Conservation (phyloP, 768 basidiomycete species). For the Phaeotremella fagi region DNA sequence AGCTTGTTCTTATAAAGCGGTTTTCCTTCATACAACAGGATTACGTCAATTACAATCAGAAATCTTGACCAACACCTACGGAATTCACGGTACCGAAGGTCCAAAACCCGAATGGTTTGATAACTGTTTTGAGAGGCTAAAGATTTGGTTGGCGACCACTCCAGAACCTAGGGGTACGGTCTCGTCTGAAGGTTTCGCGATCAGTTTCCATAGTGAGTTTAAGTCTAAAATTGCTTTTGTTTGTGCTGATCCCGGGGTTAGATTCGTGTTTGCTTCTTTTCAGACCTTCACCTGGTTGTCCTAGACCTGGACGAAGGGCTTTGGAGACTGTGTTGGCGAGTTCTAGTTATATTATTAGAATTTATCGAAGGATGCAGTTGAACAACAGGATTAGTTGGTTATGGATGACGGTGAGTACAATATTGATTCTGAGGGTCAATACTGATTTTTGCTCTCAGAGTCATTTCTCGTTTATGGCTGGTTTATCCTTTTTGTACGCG, state of each 20-base stretch:
- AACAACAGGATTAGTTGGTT: slow-evolving; percentile 49
- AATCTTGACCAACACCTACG: slow-evolving; percentile 45
- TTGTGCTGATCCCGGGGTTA: slow-evolving; percentile 6
- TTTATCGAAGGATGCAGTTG: slow-evolving; percentile 47
- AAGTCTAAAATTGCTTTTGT: background rate
- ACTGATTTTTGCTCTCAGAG: slow-evolving; percentile 25
- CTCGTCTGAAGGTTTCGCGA: slow-evolving; percentile 48
- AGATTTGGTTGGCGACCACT: slow-evolving; percentile 45
- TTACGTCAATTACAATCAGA: slow-evolving; percentile 48
- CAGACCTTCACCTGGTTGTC: slow-evolving; percentile 48
- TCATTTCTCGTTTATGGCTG: slow-evolving; percentile 48
- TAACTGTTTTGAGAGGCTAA: slow-evolving; percentile 43
- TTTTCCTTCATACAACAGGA: slow-evolving; percentile 42
- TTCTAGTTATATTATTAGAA: slow-evolving; percentile 49
- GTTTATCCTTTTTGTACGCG: slow-evolving; percentile 48
- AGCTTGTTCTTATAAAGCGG: slow-evolving; percentile 44
- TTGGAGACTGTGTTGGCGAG: slow-evolving; percentile 47
- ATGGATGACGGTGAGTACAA: slow-evolving; percentile 45
- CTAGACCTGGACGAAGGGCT: slow-evolving; percentile 44
- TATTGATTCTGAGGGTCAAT: background rate
- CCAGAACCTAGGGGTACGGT: slow-evolving; percentile 46
- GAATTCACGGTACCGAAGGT: slow-evolving; percentile 32
- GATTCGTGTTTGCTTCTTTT: slow-evolving; percentile 48
- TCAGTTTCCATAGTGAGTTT: slow-evolving; percentile 49
- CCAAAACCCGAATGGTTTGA: slow-evolving; percentile 45